These are phyloP conservation scores for Hypomontagnella submonticulosa DNA, from an alignment of 495 filamentous ascomycete genomes.

Conservation along the genomic window DNA sequence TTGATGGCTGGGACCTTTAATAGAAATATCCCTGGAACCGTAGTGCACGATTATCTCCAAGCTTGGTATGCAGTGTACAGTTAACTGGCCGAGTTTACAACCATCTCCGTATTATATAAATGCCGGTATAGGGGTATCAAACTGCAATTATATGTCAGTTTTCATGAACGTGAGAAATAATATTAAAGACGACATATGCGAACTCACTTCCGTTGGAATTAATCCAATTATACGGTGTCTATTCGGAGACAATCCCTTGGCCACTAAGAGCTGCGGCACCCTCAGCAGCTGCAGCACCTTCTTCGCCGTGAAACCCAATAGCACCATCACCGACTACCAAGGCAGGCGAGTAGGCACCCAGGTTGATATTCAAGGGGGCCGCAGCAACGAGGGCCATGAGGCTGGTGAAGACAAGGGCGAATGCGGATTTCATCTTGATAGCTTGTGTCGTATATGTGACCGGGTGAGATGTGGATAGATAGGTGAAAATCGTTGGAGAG, in stretches of 20 bases:
- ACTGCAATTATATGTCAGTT: conserved; percentile 14
- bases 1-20: no score
- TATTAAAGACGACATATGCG: neutral
- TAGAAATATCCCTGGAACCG: neutral
- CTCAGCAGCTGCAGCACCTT: conserved; percentile 47
- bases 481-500: neutral
- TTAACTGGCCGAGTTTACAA: neutral
- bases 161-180: neutral
- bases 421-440: conserved; percentile 39
- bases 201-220: neutral
- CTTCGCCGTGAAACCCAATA: conserved; percentile 60
- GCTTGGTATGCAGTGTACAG: neutral
- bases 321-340: conserved; percentile 69
- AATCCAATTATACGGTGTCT: conserved; percentile 3
- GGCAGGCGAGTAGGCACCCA: conserved; percentile 68
- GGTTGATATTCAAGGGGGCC: conserved; percentile 67
- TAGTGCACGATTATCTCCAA: neutral
- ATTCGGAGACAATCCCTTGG: conserved; percentile 25
- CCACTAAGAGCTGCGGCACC: conserved; percentile 28
- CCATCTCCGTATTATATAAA: neutral
- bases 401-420: conserved; percentile 36
- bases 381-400: conserved; percentile 38
- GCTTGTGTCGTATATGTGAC: neutral
- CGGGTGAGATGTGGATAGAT: neutral
- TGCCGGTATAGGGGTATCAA: conserved; percentile 9